A percentile compares a stretch with the other conserved stretches of the same genome.
Evolutionary conservation across 2,329 filamentous ascomycete genomes (phyloP).

Genomic region (Aspergillus sclerotialis): DNA sequence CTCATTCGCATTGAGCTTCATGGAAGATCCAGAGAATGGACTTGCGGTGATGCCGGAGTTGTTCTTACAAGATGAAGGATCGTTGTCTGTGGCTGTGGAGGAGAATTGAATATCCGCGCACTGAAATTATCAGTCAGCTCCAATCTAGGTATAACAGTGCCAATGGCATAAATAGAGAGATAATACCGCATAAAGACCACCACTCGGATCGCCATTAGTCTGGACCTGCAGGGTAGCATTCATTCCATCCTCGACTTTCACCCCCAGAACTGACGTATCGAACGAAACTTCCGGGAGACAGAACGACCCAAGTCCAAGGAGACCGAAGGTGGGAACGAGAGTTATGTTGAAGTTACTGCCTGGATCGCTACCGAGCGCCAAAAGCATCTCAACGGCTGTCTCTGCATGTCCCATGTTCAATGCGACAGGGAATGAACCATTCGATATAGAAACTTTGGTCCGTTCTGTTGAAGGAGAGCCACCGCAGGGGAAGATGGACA

Average conservation of each 20-base stretch:
- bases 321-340: constrained; percentile 54
- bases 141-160: too few relatives aligned
- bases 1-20: constrained; percentile 39
- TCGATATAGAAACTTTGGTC: constrained; percentile 43
- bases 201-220: constrained; percentile 51
- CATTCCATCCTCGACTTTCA: constrained; percentile 53
- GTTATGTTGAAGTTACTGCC: constrained; percentile 62
- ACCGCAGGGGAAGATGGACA: constrained; percentile 45
- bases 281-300: constrained; percentile 55
- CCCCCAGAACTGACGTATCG: constrained; percentile 20
- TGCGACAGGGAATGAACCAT: constrained; percentile 44
- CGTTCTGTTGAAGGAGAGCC: constrained; percentile 41
- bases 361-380: constrained; percentile 47
- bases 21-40: constrained; percentile 32
- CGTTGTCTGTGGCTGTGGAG: constrained; percentile 39
- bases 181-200: constrained; percentile 62
- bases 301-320: constrained; percentile 56
- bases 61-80: constrained; percentile 49
- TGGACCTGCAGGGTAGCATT: constrained; percentile 64
- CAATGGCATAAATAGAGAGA: constrained; percentile 1
- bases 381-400: constrained; percentile 46
- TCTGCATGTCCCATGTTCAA: constrained; percentile 47
- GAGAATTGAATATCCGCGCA: constrained; percentile 69
- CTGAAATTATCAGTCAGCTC: constrained; percentile 30
- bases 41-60: constrained; percentile 48